phyloP scores from a whole-genome alignment of 2,329 filamentous ascomycete genomes.

The Apiospora kogelbergensis region DNA sequence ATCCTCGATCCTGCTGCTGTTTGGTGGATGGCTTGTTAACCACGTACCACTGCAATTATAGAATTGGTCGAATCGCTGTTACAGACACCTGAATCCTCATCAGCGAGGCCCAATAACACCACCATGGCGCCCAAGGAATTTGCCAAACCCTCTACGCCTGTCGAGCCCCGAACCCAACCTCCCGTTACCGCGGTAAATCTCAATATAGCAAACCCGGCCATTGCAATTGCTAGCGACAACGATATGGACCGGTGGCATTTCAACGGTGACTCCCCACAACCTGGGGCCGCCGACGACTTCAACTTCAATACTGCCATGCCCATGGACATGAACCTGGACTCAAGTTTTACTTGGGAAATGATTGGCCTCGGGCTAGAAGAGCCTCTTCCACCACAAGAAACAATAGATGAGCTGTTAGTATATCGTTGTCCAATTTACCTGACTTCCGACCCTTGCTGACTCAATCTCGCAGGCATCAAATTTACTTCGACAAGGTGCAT shows the following conservation, averaged over 20 bases:
- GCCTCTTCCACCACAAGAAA: conserved; percentile 57
- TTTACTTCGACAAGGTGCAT: conserved; percentile 91
- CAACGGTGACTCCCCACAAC: conserved; percentile 52
- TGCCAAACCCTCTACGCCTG: conserved; percentile 20
- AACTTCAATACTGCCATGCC: conserved; percentile 52
- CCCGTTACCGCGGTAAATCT: conserved; percentile 37
- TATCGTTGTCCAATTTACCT: conserved; percentile 14
- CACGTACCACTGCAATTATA: conserved; percentile 35
- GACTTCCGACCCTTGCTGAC: not conserved
- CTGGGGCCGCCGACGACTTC: conserved; percentile 54
- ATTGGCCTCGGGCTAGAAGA: conserved; percentile 60
- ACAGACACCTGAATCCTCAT: conserved; percentile 69
- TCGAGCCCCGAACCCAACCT: conserved; percentile 34
- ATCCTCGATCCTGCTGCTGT: conserved; percentile 15
- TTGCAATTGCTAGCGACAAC: conserved; percentile 46
- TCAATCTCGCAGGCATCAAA: conserved; percentile 58
- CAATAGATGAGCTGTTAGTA: conserved; percentile 77
- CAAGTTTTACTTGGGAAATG: conserved; percentile 77
- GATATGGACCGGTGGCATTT: conserved; percentile 58
- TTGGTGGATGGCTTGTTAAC: conserved; percentile 11
- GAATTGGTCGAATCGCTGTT: conserved; percentile 92
- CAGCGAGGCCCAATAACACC: conserved; percentile 24
- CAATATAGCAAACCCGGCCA: conserved; percentile 44
- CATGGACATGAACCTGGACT: conserved; percentile 44
- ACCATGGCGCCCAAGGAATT: conserved; percentile 24